A percentile compares a stretch with the other conserved stretches of the same genome.
phyloP scores from a whole-genome alignment of 306 rosid species.

The Oxytropis ochrocephala region DNA sequence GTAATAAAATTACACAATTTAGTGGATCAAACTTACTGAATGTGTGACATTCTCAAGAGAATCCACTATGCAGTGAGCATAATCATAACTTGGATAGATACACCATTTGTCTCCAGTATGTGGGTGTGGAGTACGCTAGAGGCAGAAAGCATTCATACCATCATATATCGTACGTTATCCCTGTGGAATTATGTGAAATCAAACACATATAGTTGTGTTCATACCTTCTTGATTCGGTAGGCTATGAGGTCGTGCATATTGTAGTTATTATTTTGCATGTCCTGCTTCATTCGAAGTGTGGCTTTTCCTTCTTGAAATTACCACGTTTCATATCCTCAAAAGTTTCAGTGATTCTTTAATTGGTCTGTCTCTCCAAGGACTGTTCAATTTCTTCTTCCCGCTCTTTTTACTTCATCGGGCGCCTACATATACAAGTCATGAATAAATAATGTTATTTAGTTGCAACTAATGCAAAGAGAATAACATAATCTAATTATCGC shows the following conservation, averaged over 20 bases:
- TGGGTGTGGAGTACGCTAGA: constrained; percentile 89
- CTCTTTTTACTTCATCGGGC: constrained; percentile 85
- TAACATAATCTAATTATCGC: background rate
- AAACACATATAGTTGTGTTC: constrained; percentile 2
- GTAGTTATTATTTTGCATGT: constrained; percentile 95
- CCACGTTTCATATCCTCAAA: constrained; percentile 88
- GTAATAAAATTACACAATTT: background rate
- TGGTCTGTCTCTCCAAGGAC: constrained; percentile 98
- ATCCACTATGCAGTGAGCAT: constrained; percentile 95
- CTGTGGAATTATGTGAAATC: constrained; percentile 5
- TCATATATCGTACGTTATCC: constrained; percentile 7
- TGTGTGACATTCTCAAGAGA: constrained; percentile 96
- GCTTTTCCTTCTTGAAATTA: constrained; percentile 90
- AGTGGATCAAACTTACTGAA: constrained; percentile 55
- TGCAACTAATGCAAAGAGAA: background rate
- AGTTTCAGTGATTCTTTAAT: constrained; percentile 70
- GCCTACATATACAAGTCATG: constrained; percentile 53
- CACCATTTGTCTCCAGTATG: constrained; percentile 99
- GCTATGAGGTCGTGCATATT: constrained; percentile 99
- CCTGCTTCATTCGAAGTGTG: constrained; percentile 97
- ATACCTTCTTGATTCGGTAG: constrained; percentile 88
- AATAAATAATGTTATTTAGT: background rate
- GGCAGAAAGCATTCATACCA: constrained; percentile 16
- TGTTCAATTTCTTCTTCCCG: constrained; percentile 87
- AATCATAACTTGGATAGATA: constrained; percentile 97